Base-by-base conservation (phyloP, 768 basidiomycete species). In the Pleurotus cornucopiae region DNA sequence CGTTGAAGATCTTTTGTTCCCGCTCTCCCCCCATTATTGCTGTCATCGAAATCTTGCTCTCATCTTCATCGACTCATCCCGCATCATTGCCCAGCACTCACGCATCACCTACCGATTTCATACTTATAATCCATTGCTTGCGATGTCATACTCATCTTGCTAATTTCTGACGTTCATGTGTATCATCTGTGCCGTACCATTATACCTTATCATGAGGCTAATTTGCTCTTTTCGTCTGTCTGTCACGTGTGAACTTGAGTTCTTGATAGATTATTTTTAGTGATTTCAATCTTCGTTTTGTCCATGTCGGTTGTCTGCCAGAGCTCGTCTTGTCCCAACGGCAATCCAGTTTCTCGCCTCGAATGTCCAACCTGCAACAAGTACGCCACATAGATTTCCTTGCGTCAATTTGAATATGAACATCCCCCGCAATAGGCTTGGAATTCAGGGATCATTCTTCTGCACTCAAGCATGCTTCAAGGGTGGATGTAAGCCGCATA, bases 391-490 rank as follows among this genome's bases (percentile, higher is more conserved):
- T 16, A 14, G 78, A 77, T 61, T 39, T 60, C 55, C 30, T 7
- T 30, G 39, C n/a, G 43, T 55, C 56, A 41, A 46, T 47, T 48
- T 41, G 6, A 44, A 30, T 25, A 53, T 41, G 51, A 23, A 20
- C 12, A 47, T 55, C 43, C 12, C 30, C 49, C 46, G 43, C 45
- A 46, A 38, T 61, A 93, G 91, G 67, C 76, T 93, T 34, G 89
- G 88, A 51, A 87, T 94, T 60, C 79, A 78, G 47, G 89, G 91
- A 26, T 93, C 91, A 30, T 90, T 88, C 68, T 98, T 95, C 73
- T 98, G 96, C 61, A 85, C 86, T 21, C 96, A 98, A 71, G 92
- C 91, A 49, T 98, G 96, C 73, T 98, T 98, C 83, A 98, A 97
- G 72, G 81, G 86, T 46, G 88, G 83, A 69, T 98, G 96, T 95